These are phyloP conservation scores for Acephala macrosclerotiorum DNA, from an alignment of 2,329 filamentous ascomycete species.

Conservation along the genomic window DNA sequence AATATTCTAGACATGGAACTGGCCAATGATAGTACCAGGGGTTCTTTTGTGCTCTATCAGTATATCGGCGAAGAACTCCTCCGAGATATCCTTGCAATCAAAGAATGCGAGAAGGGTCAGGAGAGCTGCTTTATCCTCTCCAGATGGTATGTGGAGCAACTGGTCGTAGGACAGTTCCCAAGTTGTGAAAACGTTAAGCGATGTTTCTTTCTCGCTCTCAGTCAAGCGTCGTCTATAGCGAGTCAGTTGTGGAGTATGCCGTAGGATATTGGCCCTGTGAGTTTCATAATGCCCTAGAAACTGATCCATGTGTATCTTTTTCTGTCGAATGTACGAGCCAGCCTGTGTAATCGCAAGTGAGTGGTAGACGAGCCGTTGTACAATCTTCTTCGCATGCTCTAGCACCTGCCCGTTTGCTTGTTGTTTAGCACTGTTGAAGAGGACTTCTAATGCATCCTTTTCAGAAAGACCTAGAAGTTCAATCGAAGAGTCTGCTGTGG, in stretches of 20 bases:
- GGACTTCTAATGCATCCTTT: constrained; percentile 28
- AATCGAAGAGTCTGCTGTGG: constrained; percentile 8
- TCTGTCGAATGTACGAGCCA: constrained; percentile 37
- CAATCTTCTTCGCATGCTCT: constrained; percentile 23
- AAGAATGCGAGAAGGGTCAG: constrained; percentile 39
- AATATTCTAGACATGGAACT: constrained; percentile 12
- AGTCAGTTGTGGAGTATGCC: constrained; percentile 32
- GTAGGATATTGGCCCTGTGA: constrained; percentile 26
- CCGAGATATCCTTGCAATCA: constrained; percentile 33
- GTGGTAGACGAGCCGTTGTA: constrained; percentile 34
- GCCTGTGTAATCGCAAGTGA: constrained; percentile 42
- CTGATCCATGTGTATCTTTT: constrained; percentile 28
- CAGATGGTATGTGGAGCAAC: constrained; percentile 9
- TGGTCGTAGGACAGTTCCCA: constrained; percentile 40
- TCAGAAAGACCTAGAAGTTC: constrained; percentile 25
- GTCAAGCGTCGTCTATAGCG: constrained; percentile 27
- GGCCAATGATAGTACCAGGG: constrained; percentile 15
- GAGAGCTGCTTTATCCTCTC: constrained; percentile 20
- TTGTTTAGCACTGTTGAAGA: constrained; percentile 16
- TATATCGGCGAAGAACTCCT: constrained; percentile 35
- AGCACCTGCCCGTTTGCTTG: background rate
- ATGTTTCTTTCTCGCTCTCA: constrained; percentile 22
- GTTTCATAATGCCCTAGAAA: constrained; percentile 33
- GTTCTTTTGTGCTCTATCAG: background rate
- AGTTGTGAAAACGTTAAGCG: constrained; percentile 37